These are phyloP conservation scores for Pestalotiopsis fici DNA, from an alignment of 2,329 filamentous ascomycete species.

Conservation along the genomic window DNA sequence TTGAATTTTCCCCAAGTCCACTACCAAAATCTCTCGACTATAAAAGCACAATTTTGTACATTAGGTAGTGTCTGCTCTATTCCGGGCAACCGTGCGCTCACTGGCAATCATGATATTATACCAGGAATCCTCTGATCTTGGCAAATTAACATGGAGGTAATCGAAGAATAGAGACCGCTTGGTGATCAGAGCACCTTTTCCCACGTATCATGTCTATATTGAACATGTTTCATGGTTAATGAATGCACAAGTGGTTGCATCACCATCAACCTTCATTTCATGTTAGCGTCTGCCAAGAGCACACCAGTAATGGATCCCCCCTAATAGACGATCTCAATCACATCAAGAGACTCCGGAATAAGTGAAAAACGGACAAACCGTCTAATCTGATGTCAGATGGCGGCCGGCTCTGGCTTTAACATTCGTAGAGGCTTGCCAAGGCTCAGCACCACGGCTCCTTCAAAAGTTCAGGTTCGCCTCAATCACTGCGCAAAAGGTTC, in stretches of 20 bases:
- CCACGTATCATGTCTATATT: not conserved
- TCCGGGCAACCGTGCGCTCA: too few species aligned
- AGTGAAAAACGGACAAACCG: not conserved
- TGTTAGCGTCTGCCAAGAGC: not conserved
- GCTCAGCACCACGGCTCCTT: not conserved
- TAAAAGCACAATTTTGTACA: too few species aligned
- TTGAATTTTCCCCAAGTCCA: too few species aligned
- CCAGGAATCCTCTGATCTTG: not conserved
- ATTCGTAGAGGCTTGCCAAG: not conserved
- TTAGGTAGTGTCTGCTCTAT: too few species aligned
- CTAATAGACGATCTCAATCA: not conserved
- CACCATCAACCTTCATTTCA: not conserved
- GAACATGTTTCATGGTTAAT: not conserved
- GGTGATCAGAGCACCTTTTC: not conserved
- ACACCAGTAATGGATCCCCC: not conserved
- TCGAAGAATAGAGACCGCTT: not conserved
- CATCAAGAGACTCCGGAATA: not conserved
- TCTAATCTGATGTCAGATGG: conserved; percentile 5
- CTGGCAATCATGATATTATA: too few species aligned
- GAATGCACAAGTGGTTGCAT: not conserved
- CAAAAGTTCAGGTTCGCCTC: not conserved
- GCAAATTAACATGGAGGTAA: not conserved
- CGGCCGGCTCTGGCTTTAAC: not conserved
- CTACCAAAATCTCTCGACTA: too few species aligned
- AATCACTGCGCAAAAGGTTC: not conserved